Evolutionary conservation across 495 filamentous ascomycete genomes (phyloP), one percentile per base, ranked within the genome.

Genomic region (Tuber melanosporum): DNA sequence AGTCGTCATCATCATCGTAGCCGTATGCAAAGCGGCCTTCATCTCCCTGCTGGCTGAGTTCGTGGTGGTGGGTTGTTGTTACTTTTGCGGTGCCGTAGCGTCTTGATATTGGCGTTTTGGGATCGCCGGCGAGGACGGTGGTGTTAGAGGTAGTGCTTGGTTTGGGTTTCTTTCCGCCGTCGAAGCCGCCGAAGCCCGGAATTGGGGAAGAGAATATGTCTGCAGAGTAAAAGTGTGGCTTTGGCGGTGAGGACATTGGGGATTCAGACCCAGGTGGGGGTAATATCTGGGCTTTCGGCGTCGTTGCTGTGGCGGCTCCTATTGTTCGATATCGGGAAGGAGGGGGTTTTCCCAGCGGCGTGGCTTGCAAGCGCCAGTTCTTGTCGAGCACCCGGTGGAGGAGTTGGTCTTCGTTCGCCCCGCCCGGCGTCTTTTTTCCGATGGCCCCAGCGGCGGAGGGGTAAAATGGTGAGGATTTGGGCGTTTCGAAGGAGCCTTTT

Each of bases 311-410:
- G n/a, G 83, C 81, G 45, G 78, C 17, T 10, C 77, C 76, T 15
- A 73, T 87, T 83, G n/a, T 86, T 84, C 79, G 82, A 66, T 82
- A 84, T 80, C 78, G 85, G 26, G 80, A 84, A 39, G 78, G 79
- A 62, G 70, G 72, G 43, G 69, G 71, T 72, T 84, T 79, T 78
- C 78, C 92, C 72, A 93, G 90, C 0, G 95, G 96, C 14, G 95
- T 99, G 19, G 95, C 94, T 85, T 94, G 92, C 1, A 99, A 85
- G 44, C 96, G 92, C 85, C 96, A 99, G 69, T 92, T 98, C 83
- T 95, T 97, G 85, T 98, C 93, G 12, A 93, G 89, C 49, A 98
- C 87, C 76, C 91, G 91, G 83, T 99, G 95, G 17, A 99, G 86
- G 10, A 99, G 87, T 1, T 91, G 89, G 83, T 97, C 93, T 39